Percentiles rank a stretch among this genome's conserved stretches.
Conservation (phyloP, 2,329 filamentous ascomycete species). For the Microcera coccophila region DNA sequence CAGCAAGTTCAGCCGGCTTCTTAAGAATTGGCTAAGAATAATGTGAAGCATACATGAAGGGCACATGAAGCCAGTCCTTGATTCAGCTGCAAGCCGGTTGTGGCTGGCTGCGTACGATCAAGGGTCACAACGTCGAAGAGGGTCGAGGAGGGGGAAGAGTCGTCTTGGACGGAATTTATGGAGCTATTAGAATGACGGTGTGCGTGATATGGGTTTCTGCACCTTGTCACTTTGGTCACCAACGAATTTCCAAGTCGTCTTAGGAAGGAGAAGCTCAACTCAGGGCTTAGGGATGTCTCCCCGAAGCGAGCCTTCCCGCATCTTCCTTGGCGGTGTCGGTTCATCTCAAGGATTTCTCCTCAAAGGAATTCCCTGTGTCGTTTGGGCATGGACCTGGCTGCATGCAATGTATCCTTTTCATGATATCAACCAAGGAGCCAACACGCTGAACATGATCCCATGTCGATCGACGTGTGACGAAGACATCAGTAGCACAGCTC, state of each 20-base stretch:
- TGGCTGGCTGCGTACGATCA: neutral
- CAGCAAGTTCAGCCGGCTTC: neutral
- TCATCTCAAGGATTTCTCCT: conserved; percentile 1
- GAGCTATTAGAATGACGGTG: conserved; percentile 16
- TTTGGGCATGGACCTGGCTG: neutral
- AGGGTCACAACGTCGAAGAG: conserved; percentile 10
- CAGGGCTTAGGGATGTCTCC: neutral
- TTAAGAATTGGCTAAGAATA: neutral
- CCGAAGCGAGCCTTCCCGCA: conserved; percentile 1
- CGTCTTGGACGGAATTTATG: conserved; percentile 5
- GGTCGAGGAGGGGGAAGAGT: neutral
- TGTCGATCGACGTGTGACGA: conserved; percentile 4
- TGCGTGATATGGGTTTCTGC: conserved; percentile 18
- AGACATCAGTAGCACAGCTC: neutral
- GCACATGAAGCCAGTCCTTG: neutral
- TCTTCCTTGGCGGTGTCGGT: neutral
- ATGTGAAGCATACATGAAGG: neutral
- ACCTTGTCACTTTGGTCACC: conserved; percentile 17
- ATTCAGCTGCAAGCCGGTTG: neutral
- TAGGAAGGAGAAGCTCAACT: neutral
- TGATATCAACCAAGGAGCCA: conserved; percentile 1
- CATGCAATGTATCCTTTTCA: too few species aligned
- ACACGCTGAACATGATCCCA: neutral
- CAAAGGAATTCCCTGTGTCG: neutral
- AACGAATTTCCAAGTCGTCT: conserved; percentile 15